A percentile compares a stretch with the other conserved stretches of the same genome.
Conservation (phyloP, 768 basidiomycete genomes). For the Rickenella mellea region DNA sequence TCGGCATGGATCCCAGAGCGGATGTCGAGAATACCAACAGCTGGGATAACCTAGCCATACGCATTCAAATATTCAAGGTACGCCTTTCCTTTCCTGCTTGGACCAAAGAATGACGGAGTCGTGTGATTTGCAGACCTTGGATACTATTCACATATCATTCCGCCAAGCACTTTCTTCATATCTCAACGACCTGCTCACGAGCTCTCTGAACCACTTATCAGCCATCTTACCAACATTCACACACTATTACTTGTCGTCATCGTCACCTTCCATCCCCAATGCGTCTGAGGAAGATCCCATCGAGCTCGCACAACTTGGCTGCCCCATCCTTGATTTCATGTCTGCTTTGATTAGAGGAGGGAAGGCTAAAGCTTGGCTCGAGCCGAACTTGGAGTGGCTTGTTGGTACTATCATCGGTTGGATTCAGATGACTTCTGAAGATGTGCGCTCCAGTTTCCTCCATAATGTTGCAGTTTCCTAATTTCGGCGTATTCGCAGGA, state of each 20-base stretch:
- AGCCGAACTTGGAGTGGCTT: constrained; percentile 39
- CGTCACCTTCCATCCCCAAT: constrained; percentile 44
- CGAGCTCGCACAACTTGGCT: constrained; percentile 68
- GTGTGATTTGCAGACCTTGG: constrained; percentile 50
- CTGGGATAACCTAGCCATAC: constrained; percentile 78
- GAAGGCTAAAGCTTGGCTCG: constrained; percentile 58
- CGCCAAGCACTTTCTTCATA: constrained; percentile 60
- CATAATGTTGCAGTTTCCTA: constrained; percentile 1
- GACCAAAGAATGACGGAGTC: background rate
- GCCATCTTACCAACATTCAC: constrained; percentile 50
- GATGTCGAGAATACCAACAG: constrained; percentile 50
- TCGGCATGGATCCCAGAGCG: constrained; percentile 49
- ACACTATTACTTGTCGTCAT: constrained; percentile 49
- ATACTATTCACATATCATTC: constrained; percentile 74
- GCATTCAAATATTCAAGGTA: constrained; percentile 83
- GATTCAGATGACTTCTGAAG: constrained; percentile 82
- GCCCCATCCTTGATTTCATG: constrained; percentile 75
- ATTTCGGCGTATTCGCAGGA: constrained; percentile 42
- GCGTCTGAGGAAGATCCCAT: constrained; percentile 71
- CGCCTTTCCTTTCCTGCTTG: constrained; percentile 5
- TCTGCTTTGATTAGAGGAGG: constrained; percentile 56
- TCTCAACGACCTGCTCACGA: constrained; percentile 48
- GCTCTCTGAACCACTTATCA: constrained; percentile 51
- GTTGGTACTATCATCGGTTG: constrained; percentile 54
- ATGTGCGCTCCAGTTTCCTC: constrained; percentile 39